These are phyloP conservation scores for Pseudogymnoascus verrucosus DNA, from an alignment of 2,329 filamentous ascomycete species.

Conservation along the genomic window DNA sequence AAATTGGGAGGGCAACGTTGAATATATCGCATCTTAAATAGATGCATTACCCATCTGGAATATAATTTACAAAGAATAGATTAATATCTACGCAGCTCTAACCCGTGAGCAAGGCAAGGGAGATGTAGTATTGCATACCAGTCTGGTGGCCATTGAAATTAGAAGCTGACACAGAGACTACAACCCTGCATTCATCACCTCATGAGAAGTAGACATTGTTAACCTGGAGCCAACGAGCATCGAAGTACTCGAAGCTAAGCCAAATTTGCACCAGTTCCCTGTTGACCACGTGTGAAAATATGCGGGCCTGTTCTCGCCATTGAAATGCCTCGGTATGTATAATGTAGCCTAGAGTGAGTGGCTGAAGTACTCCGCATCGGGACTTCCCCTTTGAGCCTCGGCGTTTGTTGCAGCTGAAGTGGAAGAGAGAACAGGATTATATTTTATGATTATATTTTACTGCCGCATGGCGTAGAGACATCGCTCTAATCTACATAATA, in stretches of 20 bases:
- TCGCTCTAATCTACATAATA: neutral
- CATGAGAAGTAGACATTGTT: neutral
- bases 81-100: too few species aligned
- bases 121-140: too few species aligned
- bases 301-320: neutral
- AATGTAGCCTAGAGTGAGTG: neutral
- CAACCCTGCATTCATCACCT: neutral
- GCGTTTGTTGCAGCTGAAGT: neutral
- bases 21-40: too few species aligned
- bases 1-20: too few species aligned
- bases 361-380: neutral
- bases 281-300: neutral
- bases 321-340: neutral
- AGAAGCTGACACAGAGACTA: neutral
- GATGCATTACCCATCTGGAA: too few species aligned
- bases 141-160: neutral
- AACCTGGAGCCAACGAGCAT: neutral
- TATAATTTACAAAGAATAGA: too few species aligned
- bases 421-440: neutral
- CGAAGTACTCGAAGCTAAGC: neutral
- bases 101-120: too few species aligned
- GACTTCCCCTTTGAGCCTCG: neutral
- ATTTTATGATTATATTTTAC: neutral
- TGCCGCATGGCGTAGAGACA: neutral
- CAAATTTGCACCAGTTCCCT: neutral